These are phyloP conservation scores for Prunus padus DNA, from an alignment of 306 rosid species.

Conservation along the genomic window DNA sequence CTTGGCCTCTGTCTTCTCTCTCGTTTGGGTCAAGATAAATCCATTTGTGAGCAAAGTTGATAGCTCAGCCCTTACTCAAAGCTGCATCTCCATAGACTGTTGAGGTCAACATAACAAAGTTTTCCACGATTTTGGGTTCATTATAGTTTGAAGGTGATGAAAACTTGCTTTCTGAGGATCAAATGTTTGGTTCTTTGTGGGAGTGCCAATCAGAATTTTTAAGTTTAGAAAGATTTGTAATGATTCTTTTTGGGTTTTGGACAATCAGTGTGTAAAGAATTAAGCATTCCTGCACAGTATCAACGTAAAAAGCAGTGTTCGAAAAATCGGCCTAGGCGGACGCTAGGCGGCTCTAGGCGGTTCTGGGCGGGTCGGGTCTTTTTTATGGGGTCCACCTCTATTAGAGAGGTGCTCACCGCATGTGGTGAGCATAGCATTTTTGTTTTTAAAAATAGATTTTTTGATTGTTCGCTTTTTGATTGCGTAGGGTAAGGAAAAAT, in stretches of 20 bases:
- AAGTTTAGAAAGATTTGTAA: slow-evolving; percentile 18
- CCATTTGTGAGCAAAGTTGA: slow-evolving; percentile 78
- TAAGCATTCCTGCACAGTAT: slow-evolving; percentile 3
- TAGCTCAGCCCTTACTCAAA: slow-evolving; percentile 44
- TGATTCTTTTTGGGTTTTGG: background rate
- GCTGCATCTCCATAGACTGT: slow-evolving; percentile 84
- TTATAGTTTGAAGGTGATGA: background rate
- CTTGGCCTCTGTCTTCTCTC: slow-evolving; percentile 92
- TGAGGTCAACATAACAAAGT: slow-evolving; percentile 33
- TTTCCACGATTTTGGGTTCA: slow-evolving; percentile 32
- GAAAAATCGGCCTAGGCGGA: too few relatives aligned
- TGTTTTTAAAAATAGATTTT: too few relatives aligned
- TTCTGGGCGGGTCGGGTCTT: too few relatives aligned
- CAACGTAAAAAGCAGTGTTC: background rate
- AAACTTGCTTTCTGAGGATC: background rate
- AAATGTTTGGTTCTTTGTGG: slow-evolving; percentile 21
- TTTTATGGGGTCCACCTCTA: too few relatives aligned
- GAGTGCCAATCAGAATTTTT: background rate
- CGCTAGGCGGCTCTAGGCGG: too few relatives aligned
- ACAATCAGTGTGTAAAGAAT: background rate
- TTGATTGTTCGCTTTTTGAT: too few relatives aligned
- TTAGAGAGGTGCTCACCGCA: too few relatives aligned
- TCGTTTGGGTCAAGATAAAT: slow-evolving; percentile 85
- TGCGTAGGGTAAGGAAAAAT: background rate
- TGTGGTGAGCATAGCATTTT: too few relatives aligned